Evolutionary conservation across 208 protist genomes (phyloP).

Genomic region (Trichomonas gallinae): DNA sequence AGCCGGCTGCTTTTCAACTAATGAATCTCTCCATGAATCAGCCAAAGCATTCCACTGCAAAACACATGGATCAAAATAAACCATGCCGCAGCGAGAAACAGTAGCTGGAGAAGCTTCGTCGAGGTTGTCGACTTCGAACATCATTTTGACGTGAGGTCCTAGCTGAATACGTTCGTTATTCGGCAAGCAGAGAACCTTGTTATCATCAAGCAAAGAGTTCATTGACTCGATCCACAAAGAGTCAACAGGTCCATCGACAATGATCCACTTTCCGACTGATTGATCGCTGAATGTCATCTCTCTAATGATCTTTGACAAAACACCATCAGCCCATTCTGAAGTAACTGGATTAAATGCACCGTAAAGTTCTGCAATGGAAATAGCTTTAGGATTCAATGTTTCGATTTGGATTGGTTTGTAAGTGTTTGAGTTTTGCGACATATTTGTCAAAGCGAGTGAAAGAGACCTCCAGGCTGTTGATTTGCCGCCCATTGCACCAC

Average conservation of each 20-base stretch:
- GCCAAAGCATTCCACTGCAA: constrained; percentile 67
- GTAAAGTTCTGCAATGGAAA: constrained; percentile 90
- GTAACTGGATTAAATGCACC: constrained; percentile 79
- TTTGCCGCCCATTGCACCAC: constrained; percentile 66
- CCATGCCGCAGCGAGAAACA: constrained; percentile 93
- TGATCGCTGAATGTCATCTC: constrained; percentile 55
- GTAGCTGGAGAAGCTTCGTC: constrained; percentile 87
- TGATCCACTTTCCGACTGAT: constrained; percentile 65
- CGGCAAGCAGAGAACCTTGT: constrained; percentile 90
- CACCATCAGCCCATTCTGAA: constrained; percentile 59
- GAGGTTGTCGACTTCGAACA: constrained; percentile 94
- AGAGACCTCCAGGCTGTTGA: constrained; percentile 49
- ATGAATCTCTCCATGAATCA: constrained; percentile 62
- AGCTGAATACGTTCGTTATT: constrained; percentile 83
- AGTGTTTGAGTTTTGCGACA: constrained; percentile 61
- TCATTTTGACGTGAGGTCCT: constrained; percentile 58
- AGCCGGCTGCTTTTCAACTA: not conserved
- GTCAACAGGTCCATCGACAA: constrained; percentile 96
- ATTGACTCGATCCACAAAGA: constrained; percentile 95
- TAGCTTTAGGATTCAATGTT: constrained; percentile 83
- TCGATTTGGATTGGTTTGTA: constrained; percentile 64
- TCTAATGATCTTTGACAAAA: constrained; percentile 59
- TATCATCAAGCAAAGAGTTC: constrained; percentile 95
- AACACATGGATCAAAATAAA: constrained; percentile 66
- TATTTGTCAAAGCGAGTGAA: constrained; percentile 80